Conservation (phyloP, 306 rosid species). For the Neltuma alba region DNA sequence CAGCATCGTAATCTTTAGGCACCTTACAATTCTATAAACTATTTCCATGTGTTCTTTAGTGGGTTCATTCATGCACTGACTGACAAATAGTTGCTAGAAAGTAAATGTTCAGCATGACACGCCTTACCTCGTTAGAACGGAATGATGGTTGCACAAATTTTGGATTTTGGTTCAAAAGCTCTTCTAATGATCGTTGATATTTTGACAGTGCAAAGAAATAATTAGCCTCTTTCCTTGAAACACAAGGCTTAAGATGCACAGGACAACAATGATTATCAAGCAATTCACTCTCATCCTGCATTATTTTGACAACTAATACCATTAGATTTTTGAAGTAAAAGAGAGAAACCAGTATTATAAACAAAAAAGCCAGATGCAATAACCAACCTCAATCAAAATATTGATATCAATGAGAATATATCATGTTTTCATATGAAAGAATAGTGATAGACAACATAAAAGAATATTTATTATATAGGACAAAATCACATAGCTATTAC, state of each 20-base stretch:
- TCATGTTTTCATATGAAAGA: not conserved
- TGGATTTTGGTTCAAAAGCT: conserved; percentile 65
- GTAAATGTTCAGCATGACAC: not conserved
- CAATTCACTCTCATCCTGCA: conserved; percentile 92
- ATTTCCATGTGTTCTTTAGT: not conserved
- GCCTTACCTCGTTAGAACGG: conserved; percentile 83
- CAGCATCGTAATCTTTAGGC: not conserved
- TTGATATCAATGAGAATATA: conserved; percentile 15
- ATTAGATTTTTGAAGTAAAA: conserved; percentile 23
- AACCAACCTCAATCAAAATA: conserved; percentile 18
- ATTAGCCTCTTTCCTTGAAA: conserved; percentile 87
- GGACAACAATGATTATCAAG: conserved; percentile 86
- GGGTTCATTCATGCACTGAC: not conserved
- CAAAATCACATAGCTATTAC: conserved; percentile 15
- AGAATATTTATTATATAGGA: conserved; percentile 14
- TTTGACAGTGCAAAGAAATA: conserved; percentile 89
- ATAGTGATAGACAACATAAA: not conserved
- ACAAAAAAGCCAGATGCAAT: conserved; percentile 17
- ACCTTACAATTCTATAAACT: not conserved
- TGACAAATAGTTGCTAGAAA: not conserved
- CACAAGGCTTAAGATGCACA: conserved; percentile 88
- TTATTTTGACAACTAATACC: conserved; percentile 23
- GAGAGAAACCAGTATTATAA: conserved; percentile 24
- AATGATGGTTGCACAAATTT: conserved; percentile 82
- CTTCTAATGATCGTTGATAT: conserved; percentile 78